Conservation (phyloP, 805 yeast genomes). For the Ascoidea asiatica region DNA sequence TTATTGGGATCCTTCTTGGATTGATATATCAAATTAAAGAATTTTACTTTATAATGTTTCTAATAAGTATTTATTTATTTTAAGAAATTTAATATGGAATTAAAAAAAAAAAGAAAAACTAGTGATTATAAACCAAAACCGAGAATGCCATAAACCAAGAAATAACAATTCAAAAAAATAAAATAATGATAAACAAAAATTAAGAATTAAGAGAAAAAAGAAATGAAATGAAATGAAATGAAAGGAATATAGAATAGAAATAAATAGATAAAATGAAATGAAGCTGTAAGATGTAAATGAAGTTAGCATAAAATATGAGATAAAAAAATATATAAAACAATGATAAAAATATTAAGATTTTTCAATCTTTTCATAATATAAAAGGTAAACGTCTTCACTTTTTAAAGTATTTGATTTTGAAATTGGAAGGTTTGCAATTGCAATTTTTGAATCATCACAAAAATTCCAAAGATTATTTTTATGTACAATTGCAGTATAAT, state of each 20-base stretch:
- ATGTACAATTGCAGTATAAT: slow-evolving; percentile 57
- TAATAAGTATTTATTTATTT: too few relatives aligned
- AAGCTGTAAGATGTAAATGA: too few relatives aligned
- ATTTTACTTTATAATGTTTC: too few relatives aligned
- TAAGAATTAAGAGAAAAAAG: not conserved
- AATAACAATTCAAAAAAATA: not conserved
- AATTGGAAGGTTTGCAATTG: not conserved
- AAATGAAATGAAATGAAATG: not conserved
- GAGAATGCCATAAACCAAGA: not conserved
- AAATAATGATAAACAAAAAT: not conserved
- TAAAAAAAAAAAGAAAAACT: too few relatives aligned
- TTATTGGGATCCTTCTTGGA: slow-evolving; percentile 74
- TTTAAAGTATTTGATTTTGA: too few relatives aligned
- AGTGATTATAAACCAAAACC: too few relatives aligned
- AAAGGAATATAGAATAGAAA: not conserved
- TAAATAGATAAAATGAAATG: too few relatives aligned
- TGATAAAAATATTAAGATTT: too few relatives aligned
- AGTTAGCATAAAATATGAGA: not conserved
- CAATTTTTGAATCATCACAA: not conserved
- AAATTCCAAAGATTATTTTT: slow-evolving; percentile 22
- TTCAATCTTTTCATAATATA: not conserved
- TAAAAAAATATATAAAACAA: too few relatives aligned
- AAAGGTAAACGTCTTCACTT: not conserved
- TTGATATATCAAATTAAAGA: slow-evolving; percentile 15
- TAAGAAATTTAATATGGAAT: too few relatives aligned